Base-by-base conservation (phyloP, 2,329 filamentous ascomycete species). In the Colletotrichum eremochloae region DNA sequence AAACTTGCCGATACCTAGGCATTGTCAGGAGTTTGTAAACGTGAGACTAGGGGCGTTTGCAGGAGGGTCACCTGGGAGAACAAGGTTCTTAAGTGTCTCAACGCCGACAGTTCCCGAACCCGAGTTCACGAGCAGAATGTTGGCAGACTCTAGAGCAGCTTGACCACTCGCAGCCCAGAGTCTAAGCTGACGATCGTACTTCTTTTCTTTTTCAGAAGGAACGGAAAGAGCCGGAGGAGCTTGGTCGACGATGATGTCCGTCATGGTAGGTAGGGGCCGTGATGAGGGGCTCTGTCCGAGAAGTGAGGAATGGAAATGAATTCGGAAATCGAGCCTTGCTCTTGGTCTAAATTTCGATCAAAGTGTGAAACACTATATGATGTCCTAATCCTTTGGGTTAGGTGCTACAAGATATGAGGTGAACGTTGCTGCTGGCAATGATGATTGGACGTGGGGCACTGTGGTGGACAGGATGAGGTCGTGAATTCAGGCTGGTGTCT, bases 21-120 rank as follows among this genome's bases (percentile, higher is more conserved):
- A 29, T 18, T 52, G 55, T 81, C 67, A 81, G 78, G 66, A 63
- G 52, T 55, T 14, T 46, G 33, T 31, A n/a, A 48, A 20, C 31
- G 40, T 6, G 40, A 55, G 40, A 15, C 20, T 5, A 33, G 24
- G n/a, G 24, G 11, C 11, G 18, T 63, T 38, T 33, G 5, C 4
- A 9, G 15, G 48, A 36, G 52, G 76, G 81, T 67, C 81, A 91
- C 91, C 94, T 69, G 96, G 96, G 11, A 99, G 85, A 3, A 99
- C 94, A n/a, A 99, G 89, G 80, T 99, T 99, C 87, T 99, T 99
- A 74, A 99, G 88, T 0, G 95, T 92, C 82, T 99, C 96, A 15
- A 97, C 88, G 18, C 95, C 96, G 44, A 95, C 93, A 2, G 95
- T 93, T 12, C 96, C 96, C n/a, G 92, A 84, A 2, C 94, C 93